phyloP scores from a whole-genome alignment of 345 rosid species.

The Eucalyptus rudis region DNA sequence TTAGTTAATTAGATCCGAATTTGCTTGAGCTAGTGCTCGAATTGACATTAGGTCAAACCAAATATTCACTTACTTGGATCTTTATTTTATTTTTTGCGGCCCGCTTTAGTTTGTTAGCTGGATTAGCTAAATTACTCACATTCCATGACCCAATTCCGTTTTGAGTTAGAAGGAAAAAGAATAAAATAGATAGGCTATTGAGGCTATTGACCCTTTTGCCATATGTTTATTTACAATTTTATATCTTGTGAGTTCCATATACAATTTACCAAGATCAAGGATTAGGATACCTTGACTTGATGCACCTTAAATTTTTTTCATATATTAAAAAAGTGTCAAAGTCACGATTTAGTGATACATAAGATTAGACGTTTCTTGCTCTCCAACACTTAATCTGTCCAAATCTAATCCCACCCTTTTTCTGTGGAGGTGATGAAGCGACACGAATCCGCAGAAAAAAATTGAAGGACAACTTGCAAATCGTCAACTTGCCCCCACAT shows the following conservation, averaged over 20 bases:
- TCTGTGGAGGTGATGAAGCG: background rate
- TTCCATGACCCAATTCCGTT: rapidly evolving
- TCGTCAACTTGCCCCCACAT: background rate
- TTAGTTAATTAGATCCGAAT: too few species aligned
- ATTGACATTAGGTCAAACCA: background rate
- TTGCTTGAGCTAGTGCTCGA: too few species aligned
- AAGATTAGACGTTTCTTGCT: background rate
- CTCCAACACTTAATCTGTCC: background rate
- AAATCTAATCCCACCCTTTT: background rate
- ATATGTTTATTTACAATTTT: background rate
- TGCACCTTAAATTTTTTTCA: rapidly evolving
- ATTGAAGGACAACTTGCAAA: background rate
- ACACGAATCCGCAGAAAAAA: background rate
- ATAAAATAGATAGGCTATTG: background rate
- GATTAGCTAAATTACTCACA: background rate
- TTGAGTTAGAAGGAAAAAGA: background rate
- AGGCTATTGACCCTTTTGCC: background rate
- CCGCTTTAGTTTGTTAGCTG: background rate
- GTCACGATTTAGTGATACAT: background rate
- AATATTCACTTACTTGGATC: background rate
- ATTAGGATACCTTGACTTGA: too few species aligned
- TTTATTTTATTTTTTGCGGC: background rate
- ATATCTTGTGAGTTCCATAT: background rate
- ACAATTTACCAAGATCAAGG: background rate
- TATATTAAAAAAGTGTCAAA: background rate